Evolutionary conservation across 192 early-diverging fungal genomes (phyloP), one percentile per base, ranked within the genome.

Genomic region (Pilaira anomala): DNA sequence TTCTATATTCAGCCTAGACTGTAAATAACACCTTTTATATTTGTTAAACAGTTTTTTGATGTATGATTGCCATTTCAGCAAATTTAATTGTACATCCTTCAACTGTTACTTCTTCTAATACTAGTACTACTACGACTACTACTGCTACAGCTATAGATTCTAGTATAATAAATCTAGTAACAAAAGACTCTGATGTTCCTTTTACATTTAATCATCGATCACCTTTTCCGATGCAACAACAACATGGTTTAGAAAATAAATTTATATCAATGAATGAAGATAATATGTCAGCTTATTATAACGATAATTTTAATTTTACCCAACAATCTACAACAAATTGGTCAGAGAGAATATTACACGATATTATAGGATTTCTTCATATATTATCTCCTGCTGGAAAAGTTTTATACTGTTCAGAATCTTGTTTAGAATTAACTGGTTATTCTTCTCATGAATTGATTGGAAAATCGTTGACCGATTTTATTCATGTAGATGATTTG

Each of bases 401-500:
- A 41, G 48, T 79, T 19, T 46, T 79, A 22, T 79, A 75, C 33
- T 78, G 76, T 45, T 79, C 78, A 14, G 73, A 77, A 12, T 76
- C 78, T 3, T 77, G 72, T n/a, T 42, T 46, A 9, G 72, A 77
- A 22, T 52, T 79, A 18, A 69, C 78, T 9, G 78, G 78, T 4
- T 77, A 79, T 55, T 52, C 69, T 4, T 70, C 78, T 13, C 64
- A 74, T 21, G 78, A 79, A 56, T 58, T 79, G 28, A 58, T 75
- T 11, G 73, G 73, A 8, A 76, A 73, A 19, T 59, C 40, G 9
- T 75, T 79, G 28, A 75, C 72, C 24, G 72, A 79, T 41, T 79
- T 79, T 50, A 67, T 79, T 7, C 78, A 79, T 29, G 53, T 71
- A 13, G 78, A 79, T 28, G 78, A 79, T 51, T 55, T 77, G 7